Conservation (phyloP, 2,329 filamentous ascomycete genomes). For the Sclerotinia sclerotiorum region DNA sequence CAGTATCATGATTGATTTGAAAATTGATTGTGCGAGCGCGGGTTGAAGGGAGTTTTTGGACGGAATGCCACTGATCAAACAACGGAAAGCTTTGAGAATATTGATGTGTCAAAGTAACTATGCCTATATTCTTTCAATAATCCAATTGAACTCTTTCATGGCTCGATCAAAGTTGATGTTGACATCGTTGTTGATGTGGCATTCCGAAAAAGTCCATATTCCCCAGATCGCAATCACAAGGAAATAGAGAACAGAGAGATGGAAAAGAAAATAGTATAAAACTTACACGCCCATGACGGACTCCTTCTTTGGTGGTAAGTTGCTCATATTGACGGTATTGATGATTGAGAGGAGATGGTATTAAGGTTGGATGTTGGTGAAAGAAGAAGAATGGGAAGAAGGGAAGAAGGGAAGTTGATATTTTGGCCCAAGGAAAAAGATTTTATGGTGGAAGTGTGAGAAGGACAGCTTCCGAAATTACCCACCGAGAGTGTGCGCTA, state of each 20-base stretch:
- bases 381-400: slow-evolving; percentile 33
- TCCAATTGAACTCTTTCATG: not conserved
- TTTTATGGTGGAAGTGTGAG: slow-evolving; percentile 31
- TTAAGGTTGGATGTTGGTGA: slow-evolving; percentile 31
- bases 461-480: slow-evolving; percentile 28
- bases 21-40: slow-evolving; percentile 22
- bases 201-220: not conserved
- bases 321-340: slow-evolving; percentile 42
- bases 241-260: not conserved
- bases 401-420: slow-evolving; percentile 31
- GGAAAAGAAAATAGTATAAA: slow-evolving; percentile 28
- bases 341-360: slow-evolving; percentile 59
- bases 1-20: slow-evolving; percentile 30
- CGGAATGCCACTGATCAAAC: slow-evolving; percentile 31
- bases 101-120: slow-evolving; percentile 12
- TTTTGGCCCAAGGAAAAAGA: slow-evolving; percentile 27
- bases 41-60: slow-evolving; percentile 27
- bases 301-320: slow-evolving; percentile 55
- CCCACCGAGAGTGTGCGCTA: slow-evolving; percentile 20
- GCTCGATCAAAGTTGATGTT: not conserved
- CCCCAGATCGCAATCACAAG: slow-evolving; percentile 32
- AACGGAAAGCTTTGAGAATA: slow-evolving; percentile 26
- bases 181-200: not conserved
- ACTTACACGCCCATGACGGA: slow-evolving; percentile 68
- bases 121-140: not conserved